phyloP scores from a whole-genome alignment of 306 rosid species.

The Sindora glabra region DNA sequence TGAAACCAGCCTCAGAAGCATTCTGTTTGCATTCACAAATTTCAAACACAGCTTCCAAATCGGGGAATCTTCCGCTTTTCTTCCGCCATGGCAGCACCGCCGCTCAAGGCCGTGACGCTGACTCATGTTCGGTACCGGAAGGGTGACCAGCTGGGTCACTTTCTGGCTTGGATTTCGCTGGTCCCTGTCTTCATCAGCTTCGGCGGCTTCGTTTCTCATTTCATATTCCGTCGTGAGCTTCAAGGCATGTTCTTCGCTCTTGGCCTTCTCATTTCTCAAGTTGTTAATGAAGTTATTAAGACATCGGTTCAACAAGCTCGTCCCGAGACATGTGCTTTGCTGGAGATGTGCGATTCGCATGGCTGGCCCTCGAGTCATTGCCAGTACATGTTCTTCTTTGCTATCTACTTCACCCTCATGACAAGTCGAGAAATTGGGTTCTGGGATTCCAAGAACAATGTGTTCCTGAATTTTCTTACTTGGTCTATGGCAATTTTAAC shows the following conservation, averaged over 20 bases:
- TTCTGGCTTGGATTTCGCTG: slow-evolving; percentile 81
- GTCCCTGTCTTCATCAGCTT: slow-evolving; percentile 80
- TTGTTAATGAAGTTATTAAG: slow-evolving; percentile 70
- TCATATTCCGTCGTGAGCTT: slow-evolving; percentile 90
- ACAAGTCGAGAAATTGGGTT: slow-evolving; percentile 29
- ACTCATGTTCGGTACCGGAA: slow-evolving; percentile 68
- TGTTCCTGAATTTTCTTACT: slow-evolving; percentile 15
- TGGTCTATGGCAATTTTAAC: slow-evolving; percentile 67
- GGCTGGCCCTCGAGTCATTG: slow-evolving; percentile 98
- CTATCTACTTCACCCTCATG: slow-evolving; percentile 50
- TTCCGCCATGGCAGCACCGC: slow-evolving; percentile 13
- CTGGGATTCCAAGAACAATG: slow-evolving; percentile 27
- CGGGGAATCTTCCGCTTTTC: neutral
- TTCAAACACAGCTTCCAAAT: neutral
- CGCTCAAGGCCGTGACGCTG: slow-evolving; percentile 67
- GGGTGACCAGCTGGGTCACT: slow-evolving; percentile 71
- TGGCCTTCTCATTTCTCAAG: slow-evolving; percentile 64
- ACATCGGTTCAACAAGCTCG: slow-evolving; percentile 71
- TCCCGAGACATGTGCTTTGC: slow-evolving; percentile 67
- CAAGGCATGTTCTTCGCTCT: slow-evolving; percentile 75
- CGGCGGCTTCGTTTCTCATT: slow-evolving; percentile 80
- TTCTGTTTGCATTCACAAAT: no score
- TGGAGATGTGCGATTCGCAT: slow-evolving; percentile 86
- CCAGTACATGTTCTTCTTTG: slow-evolving; percentile 89
- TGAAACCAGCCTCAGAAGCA: no score